Evolutionary conservation across 2,329 filamentous ascomycete genomes (phyloP).

Genomic region (Epichloe amarillans): DNA sequence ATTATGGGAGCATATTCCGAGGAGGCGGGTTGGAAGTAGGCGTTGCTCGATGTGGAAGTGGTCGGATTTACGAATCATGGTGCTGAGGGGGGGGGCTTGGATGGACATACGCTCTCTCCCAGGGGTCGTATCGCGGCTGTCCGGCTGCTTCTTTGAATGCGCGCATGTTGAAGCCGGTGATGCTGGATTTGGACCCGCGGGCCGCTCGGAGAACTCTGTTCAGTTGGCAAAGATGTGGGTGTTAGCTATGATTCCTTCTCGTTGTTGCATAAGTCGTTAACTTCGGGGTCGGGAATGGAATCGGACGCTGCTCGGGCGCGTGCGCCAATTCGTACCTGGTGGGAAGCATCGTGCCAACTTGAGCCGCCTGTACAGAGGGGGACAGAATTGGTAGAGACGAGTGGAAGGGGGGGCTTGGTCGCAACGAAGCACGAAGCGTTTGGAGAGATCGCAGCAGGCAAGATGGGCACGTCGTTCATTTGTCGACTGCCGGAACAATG

Average conservation of each 20-base stretch:
- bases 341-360: conserved; percentile 22
- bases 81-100: neutral
- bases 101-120: conserved; percentile 46
- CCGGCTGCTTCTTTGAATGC: conserved; percentile 63
- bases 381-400: neutral
- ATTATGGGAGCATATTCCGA: conserved; percentile 5
- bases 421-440: conserved; percentile 1
- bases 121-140: conserved; percentile 49
- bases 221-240: neutral
- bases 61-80: neutral
- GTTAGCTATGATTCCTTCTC: neutral
- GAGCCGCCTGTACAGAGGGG: neutral
- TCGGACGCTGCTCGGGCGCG: conserved; percentile 3
- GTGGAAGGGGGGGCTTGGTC: neutral
- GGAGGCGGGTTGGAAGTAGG: neutral
- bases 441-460: neutral
- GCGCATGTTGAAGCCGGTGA: conserved; percentile 85
- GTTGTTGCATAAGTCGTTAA: neutral
- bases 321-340: conserved; percentile 20
- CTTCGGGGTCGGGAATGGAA: neutral
- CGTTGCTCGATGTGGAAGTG: neutral
- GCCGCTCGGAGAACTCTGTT: conserved; percentile 36
- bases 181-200: conserved; percentile 49
- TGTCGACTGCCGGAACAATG: conserved; percentile 12
- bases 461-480: neutral